Base-by-base conservation (phyloP, 768 basidiomycete species). In the Lactarius pseudohatsudake region DNA sequence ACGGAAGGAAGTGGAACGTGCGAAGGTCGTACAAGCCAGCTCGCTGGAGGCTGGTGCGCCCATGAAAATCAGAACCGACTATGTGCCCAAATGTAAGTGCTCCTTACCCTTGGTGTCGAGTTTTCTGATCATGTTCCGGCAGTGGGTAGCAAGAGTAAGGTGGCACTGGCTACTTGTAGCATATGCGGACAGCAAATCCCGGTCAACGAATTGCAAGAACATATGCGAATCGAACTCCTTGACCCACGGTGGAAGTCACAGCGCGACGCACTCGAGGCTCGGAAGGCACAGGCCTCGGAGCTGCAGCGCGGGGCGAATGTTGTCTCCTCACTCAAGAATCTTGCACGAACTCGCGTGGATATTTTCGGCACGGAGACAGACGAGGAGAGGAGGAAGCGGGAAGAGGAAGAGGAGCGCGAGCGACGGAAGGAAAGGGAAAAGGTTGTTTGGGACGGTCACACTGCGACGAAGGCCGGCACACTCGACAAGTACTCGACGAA, bases 191-290 rank as follows among this genome's bases (percentile, higher is more conserved):
- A 98, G 76, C 90, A 94, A 77, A 92, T 99, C 43, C 90, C 97
- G 32, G 90, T 96, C 72, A 92, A 97, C 78, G 96, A 98, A 75
- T 80, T 98, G 55, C 87, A 96, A 71, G 96, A 98, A 75, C 97
- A 98, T 76, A 95, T 98, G 87, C 92, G 97, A 72, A 98, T 98
- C 74, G 97, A 99, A 75, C 77, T 98, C 68, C 85, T 99, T 71
- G 97, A 99, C 78, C 97, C 97, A 50, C 88, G 90, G 76, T 99
- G 96, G 96, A 98, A 98, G 77, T 94, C 95, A 69, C 94, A 96
- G 75, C 91, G 96, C 70, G 90, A 94, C 73, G 84, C 79, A 13
- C 79, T 96, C 72, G 97, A 99, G 75, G 85, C 89, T 40, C 91
- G 96, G 75, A 93, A 94, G 74, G 90, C 91, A 6, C 91, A 94